Evolutionary conservation across 257 asterid genomes (phyloP), one percentile per base, ranked within the genome.

Genomic region (Knoxia roxburghii): DNA sequence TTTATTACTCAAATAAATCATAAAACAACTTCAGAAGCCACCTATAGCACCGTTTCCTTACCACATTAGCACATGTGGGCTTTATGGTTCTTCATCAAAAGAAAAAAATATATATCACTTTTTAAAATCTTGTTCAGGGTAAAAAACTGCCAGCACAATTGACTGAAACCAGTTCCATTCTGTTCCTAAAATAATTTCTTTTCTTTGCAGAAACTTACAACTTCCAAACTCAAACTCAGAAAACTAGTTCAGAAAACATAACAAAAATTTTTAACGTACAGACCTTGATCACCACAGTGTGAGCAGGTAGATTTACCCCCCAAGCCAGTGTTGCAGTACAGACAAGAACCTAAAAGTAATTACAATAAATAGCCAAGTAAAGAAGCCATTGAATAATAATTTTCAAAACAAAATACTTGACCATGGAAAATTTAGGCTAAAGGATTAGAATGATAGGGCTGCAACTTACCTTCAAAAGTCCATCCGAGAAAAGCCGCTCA

Each of bases 251-350:
- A 20, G 21, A 15, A 49, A 65, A 37, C 21, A 56, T 56, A 56
- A 52, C 46, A 57, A 75, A 60, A 33, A 33, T 62, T 76, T 10
- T 24, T 15, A 73, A 17, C 57, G 43, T 66, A 80, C 87, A 82
- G 72, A 93, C 99, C 99, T 93, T 93, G 75, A 93, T 93, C 83
- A 93, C 99, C 78, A 93, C 99, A 58, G 97, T 93, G 76, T 93
- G 99, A 82, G 99, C 99, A 64, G 99, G 99, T 74, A 93, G 86
- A 86, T 93, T 93, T 61, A 93, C 99, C 77, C 99, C 99, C 99
- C 99, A 93, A 23, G 99, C 99, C 83, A 93, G 82, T 69, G 99
- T 93, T 68, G 99, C 99, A 39, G 99, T 93, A 87, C 99, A 93
- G 53, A 93, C 96, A 68, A 93, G 97, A 51, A 93, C 97, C 99